phyloP scores from a whole-genome alignment of 1,284 basidiomycete species.

The Sporisorium sorghi region DNA sequence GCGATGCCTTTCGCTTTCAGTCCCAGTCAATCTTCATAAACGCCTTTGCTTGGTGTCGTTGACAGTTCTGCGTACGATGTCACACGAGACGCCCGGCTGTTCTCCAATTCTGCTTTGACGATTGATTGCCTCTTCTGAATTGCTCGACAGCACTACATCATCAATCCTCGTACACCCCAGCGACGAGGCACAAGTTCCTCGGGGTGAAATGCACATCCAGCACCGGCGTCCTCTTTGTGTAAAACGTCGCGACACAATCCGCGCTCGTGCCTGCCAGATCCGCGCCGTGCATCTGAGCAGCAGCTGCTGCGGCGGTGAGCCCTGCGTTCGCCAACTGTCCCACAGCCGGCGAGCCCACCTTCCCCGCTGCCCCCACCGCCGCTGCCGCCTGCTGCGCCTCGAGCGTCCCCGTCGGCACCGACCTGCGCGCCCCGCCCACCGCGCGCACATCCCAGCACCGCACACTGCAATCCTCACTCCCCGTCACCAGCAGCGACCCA shows the following conservation, averaged over 20 bases:
- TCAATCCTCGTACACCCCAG: conserved; percentile 73
- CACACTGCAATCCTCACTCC: conserved; percentile 91
- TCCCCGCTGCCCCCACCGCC: conserved; percentile 3
- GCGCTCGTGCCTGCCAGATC: conserved; percentile 64
- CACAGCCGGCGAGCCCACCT: conserved; percentile 1
- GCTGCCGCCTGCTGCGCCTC: conserved; percentile 32
- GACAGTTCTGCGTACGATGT: no score
- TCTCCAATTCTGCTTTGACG: no score
- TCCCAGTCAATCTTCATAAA: no score
- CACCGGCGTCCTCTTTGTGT: conserved; percentile 94
- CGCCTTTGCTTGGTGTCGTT: no score
- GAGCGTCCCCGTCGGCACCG: conserved; percentile 21
- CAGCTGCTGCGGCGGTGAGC: conserved; percentile 15
- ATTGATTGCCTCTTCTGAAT: no score
- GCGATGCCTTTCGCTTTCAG: no score
- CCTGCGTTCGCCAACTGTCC: conserved; percentile 8
- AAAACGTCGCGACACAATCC: conserved; percentile 90
- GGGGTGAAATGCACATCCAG: conserved; percentile 92
- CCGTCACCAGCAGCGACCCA: conserved; percentile 87
- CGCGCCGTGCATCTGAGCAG: conserved; percentile 5
- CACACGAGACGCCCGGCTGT: no score
- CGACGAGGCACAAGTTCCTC: conserved; percentile 90
- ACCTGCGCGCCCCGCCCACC: conserved; percentile 72
- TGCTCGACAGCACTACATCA: background rate
- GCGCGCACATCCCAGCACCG: conserved; percentile 94